phyloP scores from a whole-genome alignment of 1,139 yeast genomes.

The Waltiozyma solani region DNA sequence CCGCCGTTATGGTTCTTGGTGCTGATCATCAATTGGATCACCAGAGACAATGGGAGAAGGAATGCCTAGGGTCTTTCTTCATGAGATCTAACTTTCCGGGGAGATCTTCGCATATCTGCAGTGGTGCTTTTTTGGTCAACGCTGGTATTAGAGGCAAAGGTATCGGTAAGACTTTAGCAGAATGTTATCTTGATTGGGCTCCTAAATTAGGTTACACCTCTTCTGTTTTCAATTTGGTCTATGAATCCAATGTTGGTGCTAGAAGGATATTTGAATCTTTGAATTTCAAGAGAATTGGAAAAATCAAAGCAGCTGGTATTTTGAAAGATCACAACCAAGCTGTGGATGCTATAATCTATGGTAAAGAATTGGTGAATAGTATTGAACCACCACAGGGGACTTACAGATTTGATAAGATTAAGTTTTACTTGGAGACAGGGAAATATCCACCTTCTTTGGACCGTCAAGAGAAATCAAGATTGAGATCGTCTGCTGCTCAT shows the following conservation, averaged over 20 bases:
- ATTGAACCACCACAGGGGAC: constrained; percentile 13
- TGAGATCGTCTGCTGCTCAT: constrained; percentile 75
- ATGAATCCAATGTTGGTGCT: constrained; percentile 81
- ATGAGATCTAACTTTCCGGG: constrained; percentile 91
- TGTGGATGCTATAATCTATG: constrained; percentile 74
- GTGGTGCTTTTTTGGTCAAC: constrained; percentile 81
- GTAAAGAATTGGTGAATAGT: constrained; percentile 32
- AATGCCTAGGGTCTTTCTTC: constrained; percentile 77
- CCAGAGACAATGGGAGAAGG: constrained; percentile 74
- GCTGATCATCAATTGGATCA: constrained; percentile 51
- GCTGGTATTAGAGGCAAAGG: constrained; percentile 93
- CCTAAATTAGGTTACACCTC: constrained; percentile 81
- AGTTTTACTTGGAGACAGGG: constrained; percentile 74
- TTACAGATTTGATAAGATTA: constrained; percentile 62
- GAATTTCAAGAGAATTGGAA: constrained; percentile 69
- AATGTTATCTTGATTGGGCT: constrained; percentile 85
- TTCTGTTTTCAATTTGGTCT: constrained; percentile 75
- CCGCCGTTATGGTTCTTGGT: constrained; percentile 81
- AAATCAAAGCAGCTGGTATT: constrained; percentile 76
- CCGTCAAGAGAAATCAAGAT: constrained; percentile 74
- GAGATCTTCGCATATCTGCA: constrained; percentile 85
- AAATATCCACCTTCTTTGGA: constrained; percentile 77
- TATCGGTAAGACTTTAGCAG: constrained; percentile 76
- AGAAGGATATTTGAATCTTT: constrained; percentile 71
- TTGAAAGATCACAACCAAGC: constrained; percentile 76